phyloP scores from a whole-genome alignment of 208 protist species.

The Wallacemonas sp. region DNA sequence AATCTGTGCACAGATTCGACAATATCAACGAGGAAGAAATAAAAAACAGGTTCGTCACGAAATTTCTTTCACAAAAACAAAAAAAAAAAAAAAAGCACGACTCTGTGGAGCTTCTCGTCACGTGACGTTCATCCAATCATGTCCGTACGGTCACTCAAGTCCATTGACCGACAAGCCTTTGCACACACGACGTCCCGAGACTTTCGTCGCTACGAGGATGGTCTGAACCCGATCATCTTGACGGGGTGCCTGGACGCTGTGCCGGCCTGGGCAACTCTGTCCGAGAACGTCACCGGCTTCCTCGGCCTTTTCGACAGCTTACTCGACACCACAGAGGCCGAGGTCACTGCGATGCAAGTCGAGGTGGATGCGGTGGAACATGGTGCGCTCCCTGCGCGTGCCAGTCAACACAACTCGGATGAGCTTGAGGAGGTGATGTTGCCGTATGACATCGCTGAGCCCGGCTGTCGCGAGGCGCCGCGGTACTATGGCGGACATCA shows the following conservation, averaged over 20 bases:
- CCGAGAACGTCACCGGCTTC: slow-evolving; percentile 2
- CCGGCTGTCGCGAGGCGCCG: slow-evolving; percentile 5
- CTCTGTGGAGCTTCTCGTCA: background rate
- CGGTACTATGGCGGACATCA: slow-evolving; percentile 12
- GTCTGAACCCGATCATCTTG: slow-evolving; percentile 18
- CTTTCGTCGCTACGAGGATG: slow-evolving; percentile 14
- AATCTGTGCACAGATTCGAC: no score
- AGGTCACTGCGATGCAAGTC: background rate
- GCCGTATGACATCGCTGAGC: background rate
- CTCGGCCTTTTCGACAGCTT: background rate
- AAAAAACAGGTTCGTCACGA: background rate
- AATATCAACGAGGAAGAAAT: background rate
- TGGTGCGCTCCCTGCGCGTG: no score
- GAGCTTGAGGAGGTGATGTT: no score
- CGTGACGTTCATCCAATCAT: no score
- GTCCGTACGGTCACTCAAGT: background rate
- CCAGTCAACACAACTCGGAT: no score
- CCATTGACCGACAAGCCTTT: background rate
- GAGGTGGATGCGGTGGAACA: no score
- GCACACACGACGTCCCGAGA: background rate
- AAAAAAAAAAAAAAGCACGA: background rate
- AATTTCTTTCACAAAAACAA: background rate
- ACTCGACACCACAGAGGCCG: background rate
- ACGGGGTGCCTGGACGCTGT: slow-evolving; percentile 6
- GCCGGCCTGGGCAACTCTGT: background rate